Conservation (phyloP, 495 filamentous ascomycete genomes). For the Lasiosphaeria ovina region DNA sequence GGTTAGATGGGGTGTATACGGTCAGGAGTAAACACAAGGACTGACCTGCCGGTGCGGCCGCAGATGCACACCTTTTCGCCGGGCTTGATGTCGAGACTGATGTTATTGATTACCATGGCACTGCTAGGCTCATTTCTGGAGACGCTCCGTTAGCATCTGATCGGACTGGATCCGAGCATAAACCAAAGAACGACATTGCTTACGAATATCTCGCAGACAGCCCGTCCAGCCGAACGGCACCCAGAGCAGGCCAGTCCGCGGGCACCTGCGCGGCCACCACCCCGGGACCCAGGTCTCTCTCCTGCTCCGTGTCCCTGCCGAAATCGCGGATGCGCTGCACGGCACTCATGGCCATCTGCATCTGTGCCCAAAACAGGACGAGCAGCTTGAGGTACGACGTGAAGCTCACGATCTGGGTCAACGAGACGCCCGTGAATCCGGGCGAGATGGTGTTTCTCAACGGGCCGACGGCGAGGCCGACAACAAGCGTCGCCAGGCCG, state of each 20-base stretch:
- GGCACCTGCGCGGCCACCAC: not conserved
- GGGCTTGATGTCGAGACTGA: constrained; percentile 4
- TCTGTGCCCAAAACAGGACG: constrained; percentile 33
- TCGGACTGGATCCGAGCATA: no score
- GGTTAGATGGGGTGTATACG: not conserved
- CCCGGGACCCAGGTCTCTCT: constrained; percentile 3
- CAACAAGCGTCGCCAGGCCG: constrained; percentile 36
- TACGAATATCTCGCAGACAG: constrained; percentile 11
- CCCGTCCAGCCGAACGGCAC: constrained; percentile 6
- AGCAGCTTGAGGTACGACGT: constrained; percentile 12
- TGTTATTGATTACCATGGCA: constrained; percentile 1
- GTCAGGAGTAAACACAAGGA: not conserved
- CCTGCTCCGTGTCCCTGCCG: constrained; percentile 13
- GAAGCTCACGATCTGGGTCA: constrained; percentile 17
- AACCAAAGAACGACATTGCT: not conserved
- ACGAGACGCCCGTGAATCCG: constrained; percentile 9
- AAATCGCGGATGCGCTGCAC: constrained; percentile 45
- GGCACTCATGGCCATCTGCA: constrained; percentile 50
- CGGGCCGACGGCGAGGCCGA: constrained; percentile 34
- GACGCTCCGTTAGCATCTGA: not conserved
- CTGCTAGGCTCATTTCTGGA: not conserved
- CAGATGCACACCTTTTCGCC: constrained; percentile 13
- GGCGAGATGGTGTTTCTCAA: not conserved
- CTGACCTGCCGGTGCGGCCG: constrained; percentile 11
- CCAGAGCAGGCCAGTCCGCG: constrained; percentile 1